Conservation (phyloP, 2,329 filamentous ascomycete species). For the Coniochaeta sp. region DNA sequence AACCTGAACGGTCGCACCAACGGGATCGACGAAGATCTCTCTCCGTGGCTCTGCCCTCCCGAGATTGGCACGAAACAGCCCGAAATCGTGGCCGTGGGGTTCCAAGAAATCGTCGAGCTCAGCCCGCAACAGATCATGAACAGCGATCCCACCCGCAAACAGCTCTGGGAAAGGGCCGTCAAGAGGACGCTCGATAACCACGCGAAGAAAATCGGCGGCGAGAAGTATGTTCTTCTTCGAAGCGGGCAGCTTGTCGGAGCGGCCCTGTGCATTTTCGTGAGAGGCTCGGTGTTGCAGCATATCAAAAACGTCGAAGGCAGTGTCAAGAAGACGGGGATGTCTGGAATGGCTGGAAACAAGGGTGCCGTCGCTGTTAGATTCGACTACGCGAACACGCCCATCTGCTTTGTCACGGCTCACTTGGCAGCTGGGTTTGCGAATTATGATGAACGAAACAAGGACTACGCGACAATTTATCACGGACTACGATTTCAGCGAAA, state of each 20-base stretch:
- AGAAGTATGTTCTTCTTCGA: conserved; percentile 81
- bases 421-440: conserved; percentile 93
- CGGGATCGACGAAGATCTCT: conserved; percentile 72
- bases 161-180: conserved; percentile 80
- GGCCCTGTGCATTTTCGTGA: conserved; percentile 86
- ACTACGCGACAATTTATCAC: conserved; percentile 82
- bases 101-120: conserved; percentile 97
- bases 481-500: conserved; percentile 89
- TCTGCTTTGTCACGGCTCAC: conserved; percentile 96
- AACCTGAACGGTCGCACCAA: conserved; percentile 86
- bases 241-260: conserved; percentile 94
- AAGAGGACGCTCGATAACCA: conserved; percentile 68
- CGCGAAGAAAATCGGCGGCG: conserved; percentile 55
- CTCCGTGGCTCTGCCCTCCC: conserved; percentile 74
- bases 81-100: conserved; percentile 83
- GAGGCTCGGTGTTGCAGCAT: conserved; percentile 63
- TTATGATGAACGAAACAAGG: conserved; percentile 90
- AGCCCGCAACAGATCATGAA: conserved; percentile 99
- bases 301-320: conserved; percentile 97
- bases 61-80: conserved; percentile 56
- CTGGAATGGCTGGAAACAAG: conserved; percentile 96
- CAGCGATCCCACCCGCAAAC: conserved; percentile 79
- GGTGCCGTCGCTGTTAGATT: conserved; percentile 94
- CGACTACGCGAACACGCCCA: conserved; percentile 84
- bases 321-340: conserved; percentile 90